A percentile compares a stretch with the other conserved stretches of the same genome.
Evolutionary conservation across 179 eudicot species (phyloP).

Genomic region (Gypsophila paniculata): DNA sequence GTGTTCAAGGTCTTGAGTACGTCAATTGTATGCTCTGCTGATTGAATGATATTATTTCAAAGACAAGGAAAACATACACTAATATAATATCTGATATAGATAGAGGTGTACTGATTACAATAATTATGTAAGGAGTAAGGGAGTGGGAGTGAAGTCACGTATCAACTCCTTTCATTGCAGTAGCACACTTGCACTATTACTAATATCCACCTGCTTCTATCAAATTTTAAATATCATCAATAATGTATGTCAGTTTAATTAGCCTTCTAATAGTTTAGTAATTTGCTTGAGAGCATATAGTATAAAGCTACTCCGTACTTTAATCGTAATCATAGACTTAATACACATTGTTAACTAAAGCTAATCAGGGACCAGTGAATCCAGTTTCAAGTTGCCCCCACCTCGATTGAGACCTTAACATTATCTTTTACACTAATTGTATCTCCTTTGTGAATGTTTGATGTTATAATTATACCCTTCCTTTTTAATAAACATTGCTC

Average conservation of each 20-base stretch:
- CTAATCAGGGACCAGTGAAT: no score
- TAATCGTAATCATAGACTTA: not conserved
- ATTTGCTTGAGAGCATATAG: not conserved
- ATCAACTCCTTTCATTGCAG: slow-evolving; percentile 13
- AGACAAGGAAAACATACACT: not conserved
- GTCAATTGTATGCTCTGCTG: no score
- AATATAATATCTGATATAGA: not conserved
- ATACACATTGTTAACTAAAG: no score
- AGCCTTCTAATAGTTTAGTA: slow-evolving; percentile 8
- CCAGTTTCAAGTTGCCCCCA: no score
- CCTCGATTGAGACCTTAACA: no score
- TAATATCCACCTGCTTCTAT: slow-evolving; percentile 18
- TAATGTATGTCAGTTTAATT: not conserved
- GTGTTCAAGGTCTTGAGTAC: no score
- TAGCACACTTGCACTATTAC: slow-evolving; percentile 16
- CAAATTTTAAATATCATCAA: not conserved
- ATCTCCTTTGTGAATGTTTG: no score
- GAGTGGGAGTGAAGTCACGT: slow-evolving; percentile 1
- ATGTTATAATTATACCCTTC: no score
- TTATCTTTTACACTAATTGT: no score
- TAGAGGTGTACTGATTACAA: not conserved
- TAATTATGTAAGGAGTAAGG: not conserved
- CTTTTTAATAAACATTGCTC: no score
- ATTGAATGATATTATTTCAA: not conserved
- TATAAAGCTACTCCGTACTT: slow-evolving; percentile 26